A percentile compares a stretch with the other conserved stretches of the same genome.
These are phyloP conservation scores for Scedosporium apiospermum DNA, from an alignment of 2,329 filamentous ascomycete species.

Conservation along the genomic window DNA sequence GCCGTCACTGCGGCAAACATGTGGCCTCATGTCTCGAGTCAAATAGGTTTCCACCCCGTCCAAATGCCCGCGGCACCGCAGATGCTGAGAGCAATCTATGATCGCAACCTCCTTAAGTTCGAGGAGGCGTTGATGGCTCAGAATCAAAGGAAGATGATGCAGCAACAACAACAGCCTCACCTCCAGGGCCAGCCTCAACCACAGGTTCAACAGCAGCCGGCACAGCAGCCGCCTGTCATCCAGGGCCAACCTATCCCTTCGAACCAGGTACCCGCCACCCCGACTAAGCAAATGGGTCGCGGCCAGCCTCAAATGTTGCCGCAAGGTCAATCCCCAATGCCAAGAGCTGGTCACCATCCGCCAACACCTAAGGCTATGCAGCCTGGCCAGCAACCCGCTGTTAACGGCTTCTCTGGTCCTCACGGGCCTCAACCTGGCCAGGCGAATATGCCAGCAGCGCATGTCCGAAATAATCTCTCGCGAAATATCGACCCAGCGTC, in stretches of 20 bases:
- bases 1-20: slow-evolving; percentile 58
- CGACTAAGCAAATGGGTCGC: slow-evolving; percentile 12
- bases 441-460: slow-evolving; percentile 11
- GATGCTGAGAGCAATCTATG: slow-evolving; percentile 65
- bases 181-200: slow-evolving; percentile 30
- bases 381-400: slow-evolving; percentile 22
- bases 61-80: slow-evolving; percentile 58
- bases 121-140: slow-evolving; percentile 58
- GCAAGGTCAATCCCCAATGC: slow-evolving; percentile 17
- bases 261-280: slow-evolving; percentile 19
- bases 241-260: slow-evolving; percentile 15
- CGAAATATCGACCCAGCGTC: slow-evolving; percentile 36
- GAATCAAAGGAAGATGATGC: slow-evolving; percentile 43
- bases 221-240: slow-evolving; percentile 19
- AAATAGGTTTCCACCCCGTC: slow-evolving; percentile 50
- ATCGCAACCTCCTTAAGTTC: slow-evolving; percentile 66
- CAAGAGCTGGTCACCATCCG: neutral
- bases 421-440: slow-evolving; percentile 15
- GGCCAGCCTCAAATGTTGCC: slow-evolving; percentile 9
- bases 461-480: slow-evolving; percentile 42
- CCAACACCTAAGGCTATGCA: slow-evolving; percentile 23
- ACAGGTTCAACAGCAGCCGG: slow-evolving; percentile 24
- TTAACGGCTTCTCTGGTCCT: slow-evolving; percentile 28
- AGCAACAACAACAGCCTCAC: slow-evolving; percentile 33
- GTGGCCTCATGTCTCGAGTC: slow-evolving; percentile 65